These are phyloP conservation scores for Cercospora sp. DNA, from an alignment of 2,329 filamentous ascomycete genomes.

Conservation along the genomic window DNA sequence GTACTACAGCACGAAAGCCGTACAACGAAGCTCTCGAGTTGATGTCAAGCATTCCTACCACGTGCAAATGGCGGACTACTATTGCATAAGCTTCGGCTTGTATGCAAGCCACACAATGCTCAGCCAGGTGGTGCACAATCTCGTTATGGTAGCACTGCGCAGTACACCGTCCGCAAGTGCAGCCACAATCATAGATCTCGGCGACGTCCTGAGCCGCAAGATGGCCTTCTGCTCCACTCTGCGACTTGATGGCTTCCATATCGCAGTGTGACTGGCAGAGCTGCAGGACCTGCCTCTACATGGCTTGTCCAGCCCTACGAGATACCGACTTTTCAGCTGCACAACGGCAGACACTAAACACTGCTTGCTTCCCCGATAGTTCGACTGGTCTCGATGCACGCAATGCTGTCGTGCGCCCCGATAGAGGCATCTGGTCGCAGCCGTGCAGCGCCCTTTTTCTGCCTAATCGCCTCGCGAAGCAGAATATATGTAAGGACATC, in stretches of 20 bases:
- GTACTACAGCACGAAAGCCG: background rate
- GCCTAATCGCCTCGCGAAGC: background rate
- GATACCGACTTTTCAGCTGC: background rate
- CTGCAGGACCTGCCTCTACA: background rate
- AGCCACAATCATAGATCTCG: background rate
- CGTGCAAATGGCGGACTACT: background rate
- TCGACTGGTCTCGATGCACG: background rate
- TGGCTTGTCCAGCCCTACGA: background rate
- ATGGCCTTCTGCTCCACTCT: background rate
- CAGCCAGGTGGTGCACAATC: background rate
- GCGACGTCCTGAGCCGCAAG: background rate
- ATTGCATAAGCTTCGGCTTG: background rate
- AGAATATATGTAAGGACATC: background rate
- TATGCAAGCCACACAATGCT: background rate
- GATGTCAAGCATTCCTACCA: background rate
- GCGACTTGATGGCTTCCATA: background rate
- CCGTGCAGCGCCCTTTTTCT: background rate
- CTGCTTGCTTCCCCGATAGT: background rate
- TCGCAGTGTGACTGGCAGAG: background rate
- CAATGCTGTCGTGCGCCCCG: background rate
- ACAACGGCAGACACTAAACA: background rate
- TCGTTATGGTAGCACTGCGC: background rate
- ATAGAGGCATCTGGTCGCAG: background rate
- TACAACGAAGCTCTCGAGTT: background rate
- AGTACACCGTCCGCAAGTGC: background rate